Evolutionary conservation across 75 land plant genomes (phyloP), one percentile per base, ranked within the genome.

Genomic region (Selaginella tamariscina): DNA sequence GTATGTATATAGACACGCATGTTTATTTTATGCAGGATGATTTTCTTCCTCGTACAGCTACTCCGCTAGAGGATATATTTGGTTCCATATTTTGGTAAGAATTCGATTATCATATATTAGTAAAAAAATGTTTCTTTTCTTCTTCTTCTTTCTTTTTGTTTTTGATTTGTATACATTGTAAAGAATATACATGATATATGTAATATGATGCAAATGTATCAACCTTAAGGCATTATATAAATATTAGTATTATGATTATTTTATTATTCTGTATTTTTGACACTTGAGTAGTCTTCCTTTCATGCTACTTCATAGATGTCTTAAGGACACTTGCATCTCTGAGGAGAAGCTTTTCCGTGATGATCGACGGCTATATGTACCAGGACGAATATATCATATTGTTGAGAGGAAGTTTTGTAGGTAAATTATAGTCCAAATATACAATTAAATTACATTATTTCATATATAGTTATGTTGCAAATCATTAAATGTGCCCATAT

Each of bases 21-120:
- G 9, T 26, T 15, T 27, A 11, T 20, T 49, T 65, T 29, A 24
- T 67, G 11, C 85, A 95, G 99, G 99, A 95, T 82, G 99, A 95
- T 57, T 95, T 95, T 71, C 77, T 95, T 69, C 96, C 96, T 27
- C 74, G 99, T 65, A 91, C 96, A 56, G 77, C 96, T 27, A 95
- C 99, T 29, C 92, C 96, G 0, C 63, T 90, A 70, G 88, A 90
- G 71, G 88, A 90, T 74, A 87, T 87, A 33, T 90, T 90, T 59
- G 80, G 83, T 69, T 84, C 93, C n/a, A 70, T 90, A 18, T 90
- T 85, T 74, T 90, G 96, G 96, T 88, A 78, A 76, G 73, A 54
- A 39, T 5, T 5, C 11, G 49, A 39, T 39, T 9, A 56, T 29
- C n/a, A 2, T 1, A 2, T 30, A 21, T 72, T 55, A 66, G 56